Base-by-base conservation (phyloP, 2,329 filamentous ascomycete genomes). In the Thielaviopsis euricoi region DNA sequence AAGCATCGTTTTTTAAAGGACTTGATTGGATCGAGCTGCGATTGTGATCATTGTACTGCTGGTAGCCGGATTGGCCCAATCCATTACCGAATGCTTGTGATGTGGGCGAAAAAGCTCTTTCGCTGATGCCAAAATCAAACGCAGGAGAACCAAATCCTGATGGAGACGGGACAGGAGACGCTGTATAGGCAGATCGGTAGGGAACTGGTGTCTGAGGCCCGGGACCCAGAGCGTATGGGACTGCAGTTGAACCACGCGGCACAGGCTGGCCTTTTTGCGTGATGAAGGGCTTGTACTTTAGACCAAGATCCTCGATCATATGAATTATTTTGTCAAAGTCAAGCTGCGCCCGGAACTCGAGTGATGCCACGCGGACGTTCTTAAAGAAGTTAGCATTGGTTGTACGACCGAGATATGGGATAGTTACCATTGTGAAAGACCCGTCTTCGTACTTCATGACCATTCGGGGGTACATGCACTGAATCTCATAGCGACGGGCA, bases 391-490 rank as follows among this genome's bases (percentile, higher is more conserved):
- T 59, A 52, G 33, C 15, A 22, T 15, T 19, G 26, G 6, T 12
- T 22, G 23, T 10, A 21, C 15, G 10, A 52, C 21, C 51, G 40
- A n/a, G 12, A 17, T 22, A 23, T 21, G 22, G 29, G 9, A 9
- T 48, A 7, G 29, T 2, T 54, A 61, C 59, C 50, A 54, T 53
- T 10, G 49, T 40, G 40, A 25, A 53, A 1, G 56, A 23, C 40
- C 51, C 46, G 25, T 58, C 40, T 26, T 53, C 57, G 22, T 56
- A 61, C 52, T 61, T 61, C 37, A 61, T 56, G 2, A 61, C 46
- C 23, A 61, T 53, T 19, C 54, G 52, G 6, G 59, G 59, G 49
- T 53, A 56, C 21, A 52, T 51, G 51, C 53, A 56, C 21, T 61
- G 59, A 6, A 61, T 51, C 12, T 61, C 56, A 52, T 61, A 61